Evolutionary conservation across 495 filamentous ascomycete species (phyloP), one percentile per base, ranked within the genome.

Genomic region (Podospora sp.): DNA sequence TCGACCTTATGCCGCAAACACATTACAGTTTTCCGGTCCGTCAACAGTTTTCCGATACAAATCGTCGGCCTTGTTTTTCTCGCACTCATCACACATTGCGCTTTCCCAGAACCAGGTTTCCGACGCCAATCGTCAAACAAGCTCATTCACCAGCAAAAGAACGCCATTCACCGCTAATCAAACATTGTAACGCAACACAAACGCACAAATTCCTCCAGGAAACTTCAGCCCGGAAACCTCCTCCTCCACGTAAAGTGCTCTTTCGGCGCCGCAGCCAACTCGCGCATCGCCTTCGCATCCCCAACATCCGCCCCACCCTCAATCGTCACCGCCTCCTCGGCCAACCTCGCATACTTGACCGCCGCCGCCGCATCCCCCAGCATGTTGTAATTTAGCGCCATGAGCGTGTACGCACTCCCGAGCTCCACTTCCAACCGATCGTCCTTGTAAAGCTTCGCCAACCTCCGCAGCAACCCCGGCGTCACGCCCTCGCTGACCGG

Each of bases 341-440:
- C 71, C 35, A 68, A 29, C 20, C 67, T 66, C 9, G 72, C 74
- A 53, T 71, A 69, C 53, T 71, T 71, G 26, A 62, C 59, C 1
- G 74, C 72, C 58, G 60, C 55, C 51, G 50, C 59, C 25, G 55
- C 70, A 51, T 75, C 66, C 25, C 76, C 74, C 0, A 78, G 58
- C 57, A 73, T 68, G 53, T 75, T 75, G 27, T 70, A 73, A 63
- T 75, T 78, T 57, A 76, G 60, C 56, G 76, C 76, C 24, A 75
- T 68, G 25, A 78, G 62, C 56, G 74, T 75, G 29, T 71, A 74
- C 29, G 58, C 71, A 24, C 71, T 69, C 8, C 68, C 68, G 14
- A 72, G 40, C 25, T 65, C 69, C 21, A 55, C 66, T 7, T 72
- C 66, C 49, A 78, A 56, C 66, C 69, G 67, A 66, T 78, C 76